Evolutionary conservation across 805 yeast species (phyloP), one percentile per base, ranked within the genome.

Genomic region (Ascoidea tarda): DNA sequence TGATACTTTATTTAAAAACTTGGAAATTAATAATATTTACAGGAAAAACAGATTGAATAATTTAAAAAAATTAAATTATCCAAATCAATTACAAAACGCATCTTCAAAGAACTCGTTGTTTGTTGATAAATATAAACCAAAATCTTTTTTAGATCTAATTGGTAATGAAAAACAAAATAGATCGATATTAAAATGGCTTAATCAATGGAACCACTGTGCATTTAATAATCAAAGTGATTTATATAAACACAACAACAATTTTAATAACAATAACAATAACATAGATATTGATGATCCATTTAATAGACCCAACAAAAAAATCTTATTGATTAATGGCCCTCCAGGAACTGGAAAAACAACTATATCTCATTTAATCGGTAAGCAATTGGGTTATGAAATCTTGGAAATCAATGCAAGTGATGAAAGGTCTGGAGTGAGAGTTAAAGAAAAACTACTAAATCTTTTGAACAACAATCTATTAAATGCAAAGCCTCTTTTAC

Each of bases 291-390:
- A 53, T 1, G 88, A 82, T 61, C 77, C 78, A 0, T 70, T 75
- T 46, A 71, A 75, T 33, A 69, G 90, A 52, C 90, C 90, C 0
- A 68, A 65, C 14, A 74, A 75, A 51, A 83, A 79, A 57, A 73
- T 93, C 0, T 63, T 93, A 21, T 68, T 93, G 46, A 75, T 93
- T 8, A 88, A 84, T 63, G 99, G 99, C 0, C 93, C 96, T 0
- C 89, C 96, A 0, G 99, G 99, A 1, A 74, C 84, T 16, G 99
- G 99, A 6, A 91, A 91, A 63, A 90, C 98, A 0, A 78, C 93
- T 0, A 82, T 89, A 1, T 87, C 91, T 0, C 96, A 90, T 61
- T 78, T 88, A 1, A 75, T 89, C 45, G 93, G 96, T 3, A 74
- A 73, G 49, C 96, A 87, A 57, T 76, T 86, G 46, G 95, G 95